These are phyloP conservation scores for Alnus rubra DNA, from an alignment of 306 rosid species.

Conservation along the genomic window DNA sequence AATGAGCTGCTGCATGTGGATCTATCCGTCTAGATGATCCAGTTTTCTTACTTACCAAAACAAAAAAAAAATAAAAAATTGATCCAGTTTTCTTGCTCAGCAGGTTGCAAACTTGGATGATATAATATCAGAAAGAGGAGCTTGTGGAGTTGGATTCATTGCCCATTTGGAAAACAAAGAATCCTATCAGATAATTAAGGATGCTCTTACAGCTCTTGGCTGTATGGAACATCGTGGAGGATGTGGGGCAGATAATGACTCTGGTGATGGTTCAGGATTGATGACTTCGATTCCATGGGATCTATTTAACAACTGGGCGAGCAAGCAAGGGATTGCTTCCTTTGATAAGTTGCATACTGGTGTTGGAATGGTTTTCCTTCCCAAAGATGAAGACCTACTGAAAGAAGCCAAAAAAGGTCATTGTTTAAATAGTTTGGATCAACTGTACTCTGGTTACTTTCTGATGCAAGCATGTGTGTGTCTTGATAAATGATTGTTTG, in stretches of 20 bases:
- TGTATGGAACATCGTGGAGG: slow-evolving; percentile 99
- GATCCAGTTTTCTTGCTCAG: slow-evolving; percentile 29
- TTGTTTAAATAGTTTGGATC: slow-evolving; percentile 32
- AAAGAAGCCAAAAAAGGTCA: slow-evolving; percentile 87
- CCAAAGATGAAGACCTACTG: slow-evolving; percentile 57
- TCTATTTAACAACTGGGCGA: slow-evolving; percentile 82
- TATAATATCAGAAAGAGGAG: slow-evolving; percentile 93
- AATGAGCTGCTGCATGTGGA: slow-evolving; percentile 25
- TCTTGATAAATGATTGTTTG: slow-evolving; percentile 19
- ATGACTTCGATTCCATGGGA: slow-evolving; percentile 96
- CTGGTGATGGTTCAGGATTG: slow-evolving; percentile 96
- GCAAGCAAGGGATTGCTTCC: slow-evolving; percentile 74
- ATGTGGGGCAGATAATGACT: slow-evolving; percentile 97
- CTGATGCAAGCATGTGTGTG: slow-evolving; percentile 21
- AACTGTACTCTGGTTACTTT: slow-evolving; percentile 21
- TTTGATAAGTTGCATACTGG: slow-evolving; percentile 94
- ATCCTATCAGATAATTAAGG: slow-evolving; percentile 72
- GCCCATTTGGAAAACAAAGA: slow-evolving; percentile 88
- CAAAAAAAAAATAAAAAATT: no score
- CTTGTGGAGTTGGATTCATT: slow-evolving; percentile 97
- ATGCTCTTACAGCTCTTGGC: slow-evolving; percentile 90
- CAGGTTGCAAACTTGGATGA: slow-evolving; percentile 89
- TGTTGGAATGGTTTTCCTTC: slow-evolving; percentile 96
- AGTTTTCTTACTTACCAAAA: no score
- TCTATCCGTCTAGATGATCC: slow-evolving; percentile 21